Evolutionary conservation across 208 protist genomes (phyloP).

Genomic region (Histomonas meleagridis): DNA sequence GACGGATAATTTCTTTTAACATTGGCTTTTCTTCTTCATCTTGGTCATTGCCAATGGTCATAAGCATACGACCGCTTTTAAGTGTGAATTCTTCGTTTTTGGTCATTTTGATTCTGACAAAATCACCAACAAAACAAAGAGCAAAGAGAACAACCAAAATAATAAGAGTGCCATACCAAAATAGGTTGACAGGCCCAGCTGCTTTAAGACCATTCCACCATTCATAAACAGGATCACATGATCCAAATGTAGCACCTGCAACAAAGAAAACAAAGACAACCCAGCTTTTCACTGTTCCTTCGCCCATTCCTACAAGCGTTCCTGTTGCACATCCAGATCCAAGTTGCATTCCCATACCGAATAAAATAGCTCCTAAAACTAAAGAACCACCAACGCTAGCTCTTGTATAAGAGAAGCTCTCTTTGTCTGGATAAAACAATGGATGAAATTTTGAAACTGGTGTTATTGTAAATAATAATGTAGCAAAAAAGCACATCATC

Average conservation of each 20-base stretch:
- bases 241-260: not conserved
- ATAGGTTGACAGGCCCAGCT: not conserved
- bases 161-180: not conserved
- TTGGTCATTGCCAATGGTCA: not conserved
- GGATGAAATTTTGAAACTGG: not conserved
- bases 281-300: not conserved
- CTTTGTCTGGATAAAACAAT: too few species aligned
- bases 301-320: not conserved
- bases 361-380: not conserved
- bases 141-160: not conserved
- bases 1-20: not conserved
- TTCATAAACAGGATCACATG: not conserved
- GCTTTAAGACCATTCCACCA: not conserved
- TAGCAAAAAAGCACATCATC: not conserved
- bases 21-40: not conserved
- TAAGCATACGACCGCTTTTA: not conserved
- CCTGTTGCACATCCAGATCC: conserved; percentile 4
- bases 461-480: not conserved
- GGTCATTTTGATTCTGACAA: not conserved
- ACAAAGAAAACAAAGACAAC: not conserved
- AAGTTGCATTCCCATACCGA: conserved; percentile 24
- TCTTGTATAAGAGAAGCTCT: not conserved
- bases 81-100: not conserved
- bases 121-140: not conserved
- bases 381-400: not conserved